Base-by-base conservation (phyloP, 306 rosid genomes). In the Arachis hypogaea region DNA sequence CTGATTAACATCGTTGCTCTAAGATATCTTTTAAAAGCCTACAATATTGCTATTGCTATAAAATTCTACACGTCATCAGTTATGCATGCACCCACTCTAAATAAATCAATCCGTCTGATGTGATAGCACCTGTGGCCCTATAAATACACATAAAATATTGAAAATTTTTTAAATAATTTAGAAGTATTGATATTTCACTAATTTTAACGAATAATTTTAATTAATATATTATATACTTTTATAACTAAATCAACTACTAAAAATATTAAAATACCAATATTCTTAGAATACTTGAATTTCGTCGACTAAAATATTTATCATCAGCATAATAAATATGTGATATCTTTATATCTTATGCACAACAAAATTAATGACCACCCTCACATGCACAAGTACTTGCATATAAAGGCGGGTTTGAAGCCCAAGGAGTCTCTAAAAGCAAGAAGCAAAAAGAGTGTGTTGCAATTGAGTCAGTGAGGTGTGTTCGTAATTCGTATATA, bases 331-430 rank as follows among this genome's bases (percentile, higher is more conserved):
- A 46, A 5, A 43, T 43, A 6, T 43, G 46, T 7, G 7, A 43
- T 7, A 43, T 22, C 28, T 22, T 22, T 22, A 22, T 22, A 22
- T 22, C 28, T 22, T 22, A 22, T 43, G 9, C 9, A 43, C 46
- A 43, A 29, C 56, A 76, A 57, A 55, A 71, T 47, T 16, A 68
- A 64, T 63, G 66, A 69, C 18, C 69, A 68, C 59, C 47, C 46
- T 69, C 70, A 82, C 82, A 77, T 47, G 63, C 60, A 72, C 51
- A 54, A 54, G 69, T 43, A 63, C 66, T 55, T 73, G 78, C 61
- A 65, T 78, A 46, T 67, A 81, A 76, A 76, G 80, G 80, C 63
- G 69, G 77, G 74, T 55, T 70, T 85, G 76, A 70, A 77, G 78
- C 63, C 62, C 80, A 60, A 72, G 82, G 63, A 68, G 69, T 5